Conservation (phyloP, 306 rosid genomes). For the Cicer yamashitae region DNA sequence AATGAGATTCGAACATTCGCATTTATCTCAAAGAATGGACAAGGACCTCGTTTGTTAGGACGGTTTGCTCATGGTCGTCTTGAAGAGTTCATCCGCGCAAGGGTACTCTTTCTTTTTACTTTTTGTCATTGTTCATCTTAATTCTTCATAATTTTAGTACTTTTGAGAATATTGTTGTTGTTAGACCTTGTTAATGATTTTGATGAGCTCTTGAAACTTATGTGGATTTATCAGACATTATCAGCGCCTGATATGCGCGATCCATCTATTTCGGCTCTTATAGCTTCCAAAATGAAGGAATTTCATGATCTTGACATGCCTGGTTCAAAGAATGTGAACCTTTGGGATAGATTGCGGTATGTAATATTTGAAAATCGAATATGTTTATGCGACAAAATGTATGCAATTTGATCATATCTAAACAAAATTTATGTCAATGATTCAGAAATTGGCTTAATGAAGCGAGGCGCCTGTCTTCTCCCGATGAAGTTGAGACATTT, state of each 20-base stretch:
- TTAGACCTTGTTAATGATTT: neutral
- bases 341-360: constrained; percentile 82
- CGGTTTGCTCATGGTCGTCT: constrained; percentile 74
- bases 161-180: neutral
- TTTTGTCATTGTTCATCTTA: constrained; percentile 11
- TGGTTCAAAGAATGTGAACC: constrained; percentile 63
- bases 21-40: constrained; percentile 73
- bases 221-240: constrained; percentile 63
- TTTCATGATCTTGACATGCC: constrained; percentile 82
- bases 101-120: constrained; percentile 53
- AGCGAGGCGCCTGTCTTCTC: constrained; percentile 55
- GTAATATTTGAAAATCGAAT: constrained; percentile 4
- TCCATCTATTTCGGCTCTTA: constrained; percentile 67
- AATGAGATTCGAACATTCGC: constrained; percentile 68
- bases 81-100: constrained; percentile 84
- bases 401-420: constrained; percentile 21
- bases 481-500: constrained; percentile 64
- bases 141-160: neutral
- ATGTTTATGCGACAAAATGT: neutral
- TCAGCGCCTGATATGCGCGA: constrained; percentile 79
- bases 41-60: constrained; percentile 81
- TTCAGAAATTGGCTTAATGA: constrained; percentile 72
- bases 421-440: constrained; percentile 29
- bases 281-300: constrained; percentile 79
- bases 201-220: constrained; percentile 14